Base-by-base conservation (phyloP, 2,329 filamentous ascomycete species). In the Colletotrichum tamarilloi region DNA sequence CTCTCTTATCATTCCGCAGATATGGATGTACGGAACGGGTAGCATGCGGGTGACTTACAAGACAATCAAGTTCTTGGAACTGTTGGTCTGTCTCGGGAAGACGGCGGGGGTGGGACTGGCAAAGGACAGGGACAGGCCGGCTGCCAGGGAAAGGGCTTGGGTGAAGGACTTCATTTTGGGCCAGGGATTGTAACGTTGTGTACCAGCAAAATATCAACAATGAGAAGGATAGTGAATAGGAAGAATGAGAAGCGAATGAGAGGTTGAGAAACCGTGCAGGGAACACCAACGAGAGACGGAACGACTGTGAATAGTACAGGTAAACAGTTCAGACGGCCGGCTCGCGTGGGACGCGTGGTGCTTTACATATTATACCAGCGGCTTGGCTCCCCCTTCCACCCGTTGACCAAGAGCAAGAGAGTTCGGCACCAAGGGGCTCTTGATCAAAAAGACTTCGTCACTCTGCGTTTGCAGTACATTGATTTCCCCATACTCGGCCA, bases 401-500 rank as follows among this genome's bases (percentile, higher is more conserved):
- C 9, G 16, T 53, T 12, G 16, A 62, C 24, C 46, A 56, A 22
- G 8, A 35, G 11, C n/a, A 12, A 42, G 49, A 55, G 8, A 26
- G 30, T 26, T 19, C 6, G 28, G 49, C 4, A 32, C 5, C 26
- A 11, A 16, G 46, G 28, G 35, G 46, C 9, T 14, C n/a, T 35
- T 63, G 42, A 5, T 53, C 46, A 53, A 24, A 24, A 22, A 42
- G 11, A 42, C 30, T 65, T 49, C 60, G 70, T 62, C 67, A 70
- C 67, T 26, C n/a, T 62, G 56, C 60, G 60, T 70, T 70, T 70
- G 60, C 67, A 65, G 42, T 70, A 73, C 70, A 70, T 70, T 73
- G 67, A 49, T 7, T 3, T 52, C 56, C 35, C 60, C 67, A 62
- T 73, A 52, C 16, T 38, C 49, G 14, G 60, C 7, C 55, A 24